Evolutionary conservation across 75 land plant species (phyloP), one percentile per base, ranked within the genome.

Genomic region (Gnetum montanum): DNA sequence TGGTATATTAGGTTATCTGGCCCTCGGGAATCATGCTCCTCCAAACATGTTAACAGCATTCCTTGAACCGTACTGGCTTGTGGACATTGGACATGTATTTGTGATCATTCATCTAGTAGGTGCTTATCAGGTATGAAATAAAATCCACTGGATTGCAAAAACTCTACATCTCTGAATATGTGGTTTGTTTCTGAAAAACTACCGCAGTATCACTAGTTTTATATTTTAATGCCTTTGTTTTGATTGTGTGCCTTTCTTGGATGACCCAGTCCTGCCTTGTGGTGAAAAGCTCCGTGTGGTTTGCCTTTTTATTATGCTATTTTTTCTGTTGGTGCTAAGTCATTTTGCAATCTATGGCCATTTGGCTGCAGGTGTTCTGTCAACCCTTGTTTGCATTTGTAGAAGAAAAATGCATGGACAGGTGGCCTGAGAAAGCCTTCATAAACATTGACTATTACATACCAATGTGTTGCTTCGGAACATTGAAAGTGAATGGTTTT

Each of bases 311-410:
- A n/a, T n/a, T n/a, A n/a, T n/a, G n/a, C n/a, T n/a, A n/a, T n/a
- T n/a, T n/a, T n/a, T n/a, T n/a, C n/a, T n/a, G n/a, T n/a, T n/a
- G n/a, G n/a, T n/a, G n/a, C n/a, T n/a, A n/a, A n/a, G n/a, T n/a
- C n/a, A n/a, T n/a, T n/a, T n/a, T n/a, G n/a, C n/a, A n/a, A n/a
- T n/a, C n/a, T n/a, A n/a, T n/a, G n/a, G n/a, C n/a, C n/a, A n/a
- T n/a, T n/a, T n/a, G n/a, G n/a, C 16, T 56, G 54, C 71, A 71
- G 74, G 74, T 71, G 3, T 71, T 59, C 36, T 31, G 43, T 45
- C 74, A 71, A 31, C 74, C 74, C 0, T 26, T 71, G 12, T 71
- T 59, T 46, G 63, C 72, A 23, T 71, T 71, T 27, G 34, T 66
- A 4, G 74, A 71, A 43, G 15, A 18, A 4, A 44, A 31, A 38